Evolutionary conservation across 2,329 filamentous ascomycete species (phyloP), one percentile per base, ranked within the genome.

Genomic region (Aureobasidium sp.): DNA sequence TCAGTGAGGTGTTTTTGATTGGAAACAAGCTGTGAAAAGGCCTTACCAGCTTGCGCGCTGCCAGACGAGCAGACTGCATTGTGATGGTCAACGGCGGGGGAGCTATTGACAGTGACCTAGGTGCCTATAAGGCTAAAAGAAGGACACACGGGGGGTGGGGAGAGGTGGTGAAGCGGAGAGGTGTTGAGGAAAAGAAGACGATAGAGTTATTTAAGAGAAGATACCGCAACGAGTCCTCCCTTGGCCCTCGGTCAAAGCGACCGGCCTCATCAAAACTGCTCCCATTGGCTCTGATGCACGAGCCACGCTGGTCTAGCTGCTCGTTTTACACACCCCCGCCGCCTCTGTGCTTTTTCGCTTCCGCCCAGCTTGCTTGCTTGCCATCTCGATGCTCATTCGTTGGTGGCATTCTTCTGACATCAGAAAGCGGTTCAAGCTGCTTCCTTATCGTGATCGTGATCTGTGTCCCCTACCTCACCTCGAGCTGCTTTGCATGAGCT

Each of bases 21-120:
- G 20, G 12, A 20, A 45, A 41, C 47, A 59, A 62, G 47, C 49
- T 42, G 42, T 25, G 45, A 45, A 45, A 37, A 51, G n/a, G 65
- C 68, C 73, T 65, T 73, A 75, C 73, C 73, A 75, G 66, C 69
- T 74, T 71, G 67, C 73, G 72, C 68, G 73, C 70, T 64, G 73
- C 73, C 64, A 68, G 66, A 69, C 73, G 65, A 65, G 73, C 68
- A 49, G 72, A 71, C 68, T 74, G 66, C 73, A 75, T 75, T 47
- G 45, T 72, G 71, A 65, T 63, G 44, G 65, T 63, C 64, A 63
- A 63, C 57, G 55, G 58, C 61, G 29, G 27, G 58, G 58, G 36
- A 36, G 42, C 41, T 62, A 61, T 63, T 63, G 58, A 62, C 60
- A 53, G 48, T 55, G 60, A 62, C 60, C 60, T 56, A 56, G 37